These are phyloP conservation scores for Rhinocladiella mackenziei DNA, from an alignment of 2,329 filamentous ascomycete species.

Conservation along the genomic window DNA sequence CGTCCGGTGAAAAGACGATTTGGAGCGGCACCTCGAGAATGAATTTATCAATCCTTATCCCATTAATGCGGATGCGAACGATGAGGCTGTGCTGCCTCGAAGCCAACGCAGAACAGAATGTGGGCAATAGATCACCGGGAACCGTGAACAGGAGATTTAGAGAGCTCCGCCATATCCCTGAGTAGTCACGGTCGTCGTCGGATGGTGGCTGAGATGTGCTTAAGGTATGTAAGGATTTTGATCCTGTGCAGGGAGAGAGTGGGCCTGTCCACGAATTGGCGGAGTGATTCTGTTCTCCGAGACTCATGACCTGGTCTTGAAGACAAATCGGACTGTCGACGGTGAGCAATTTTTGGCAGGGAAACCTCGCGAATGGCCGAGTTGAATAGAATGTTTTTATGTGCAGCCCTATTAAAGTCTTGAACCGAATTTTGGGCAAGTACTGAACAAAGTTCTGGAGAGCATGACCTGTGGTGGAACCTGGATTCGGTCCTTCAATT, in stretches of 20 bases:
- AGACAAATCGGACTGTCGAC: slow-evolving; percentile 2
- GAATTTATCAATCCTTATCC: slow-evolving; percentile 2
- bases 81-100: slow-evolving; percentile 6
- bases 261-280: slow-evolving; percentile 1
- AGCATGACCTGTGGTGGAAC: neutral
- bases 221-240: neutral
- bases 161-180: neutral
- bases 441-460: neutral
- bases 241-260: neutral
- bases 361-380: slow-evolving; percentile 5
- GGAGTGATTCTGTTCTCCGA: slow-evolving; percentile 3
- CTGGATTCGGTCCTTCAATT: neutral
- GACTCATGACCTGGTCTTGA: slow-evolving; percentile 6
- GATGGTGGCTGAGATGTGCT: neutral
- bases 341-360: slow-evolving; percentile 1
- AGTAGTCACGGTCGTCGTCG: neutral
- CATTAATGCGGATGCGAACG: slow-evolving; percentile 1
- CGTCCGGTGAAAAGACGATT: too few relatives aligned
- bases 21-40: slow-evolving; percentile 9
- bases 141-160: neutral
- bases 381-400: slow-evolving; percentile 9
- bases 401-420: slow-evolving; percentile 1
- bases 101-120: slow-evolving; percentile 5
- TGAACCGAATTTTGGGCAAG: slow-evolving; percentile 5
- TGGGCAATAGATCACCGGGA: slow-evolving; percentile 1